Evolutionary conservation across 306 rosid species (phyloP), one percentile per base, ranked within the genome.

Genomic region (Pyrus communis): DNA sequence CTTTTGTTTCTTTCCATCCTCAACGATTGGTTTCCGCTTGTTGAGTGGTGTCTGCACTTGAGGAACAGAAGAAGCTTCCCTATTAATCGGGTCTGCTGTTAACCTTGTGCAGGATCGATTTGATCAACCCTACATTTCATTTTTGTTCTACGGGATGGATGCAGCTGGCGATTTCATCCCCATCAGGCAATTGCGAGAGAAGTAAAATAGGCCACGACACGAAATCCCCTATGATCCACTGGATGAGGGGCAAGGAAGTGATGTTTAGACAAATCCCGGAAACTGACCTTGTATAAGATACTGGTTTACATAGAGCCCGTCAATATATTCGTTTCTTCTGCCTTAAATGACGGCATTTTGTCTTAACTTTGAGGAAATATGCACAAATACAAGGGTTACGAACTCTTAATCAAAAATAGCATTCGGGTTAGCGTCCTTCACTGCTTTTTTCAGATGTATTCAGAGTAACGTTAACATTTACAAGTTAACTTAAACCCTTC

Each of bases 121-220:
- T 77, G 97, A 94, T 83, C 98, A 92, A 77, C 98, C 98, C 8
- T 92, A 90, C 76, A 23, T 83, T 78, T 91, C 97, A 62, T 91
- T 94, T 85, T 82, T 94, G 67, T 94, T 92, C 87, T 87, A 91
- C 23, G 98, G 98, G 83, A 81, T 85, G 96, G 97, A 94, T 75
- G 73, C 93, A 23, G 96, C 95, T 31, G 98, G 98, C 28, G 96
- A 94, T 81, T 92, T 86, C 88, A 94, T 94, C 83, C 97, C 97
- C 31, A 84, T 94, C 77, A 94, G 83, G 85, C 96, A 94, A 86
- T 85, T 94, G 59, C 87, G 97, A 1, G 98, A 94, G 84, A 94
- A 91, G 84, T 92, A 87, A 84, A 90, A 86, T 40, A 74, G 79
- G 77, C 92, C 97, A 2, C 93, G 93, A 22, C 88, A 94, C 40